Conservation (phyloP, 2,329 filamentous ascomycete genomes). For the Fusarium sp. region DNA sequence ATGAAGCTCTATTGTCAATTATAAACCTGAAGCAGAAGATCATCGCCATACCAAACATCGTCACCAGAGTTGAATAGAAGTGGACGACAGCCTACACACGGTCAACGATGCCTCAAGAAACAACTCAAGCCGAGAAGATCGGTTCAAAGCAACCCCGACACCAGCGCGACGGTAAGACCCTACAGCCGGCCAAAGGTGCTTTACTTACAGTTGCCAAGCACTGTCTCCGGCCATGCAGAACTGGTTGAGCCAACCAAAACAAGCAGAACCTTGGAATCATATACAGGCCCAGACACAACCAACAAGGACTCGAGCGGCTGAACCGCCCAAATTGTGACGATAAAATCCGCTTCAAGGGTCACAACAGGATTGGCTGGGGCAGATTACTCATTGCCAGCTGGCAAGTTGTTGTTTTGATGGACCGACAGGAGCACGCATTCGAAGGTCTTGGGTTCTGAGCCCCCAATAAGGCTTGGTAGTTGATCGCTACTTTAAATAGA, state of each 20-base stretch:
- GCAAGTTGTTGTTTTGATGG: too few relatives aligned
- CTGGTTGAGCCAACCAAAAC: neutral
- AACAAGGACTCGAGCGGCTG: neutral
- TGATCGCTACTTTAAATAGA: neutral
- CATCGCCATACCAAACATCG: fast-evolving
- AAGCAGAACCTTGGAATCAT: neutral
- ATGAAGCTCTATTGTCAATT: fast-evolving
- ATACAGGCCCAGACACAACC: neutral
- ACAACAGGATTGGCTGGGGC: fast-evolving
- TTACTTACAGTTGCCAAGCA: neutral
- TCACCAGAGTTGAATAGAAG: neutral
- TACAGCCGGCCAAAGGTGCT: fast-evolving
- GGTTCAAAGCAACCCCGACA: fast-evolving
- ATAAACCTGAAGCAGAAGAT: neutral
- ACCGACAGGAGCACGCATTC: too few relatives aligned
- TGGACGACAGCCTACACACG: fast-evolving
- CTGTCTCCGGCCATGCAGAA: neutral
- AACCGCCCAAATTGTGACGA: neutral
- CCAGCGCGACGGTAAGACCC: neutral
- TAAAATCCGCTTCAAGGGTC: fast-evolving
- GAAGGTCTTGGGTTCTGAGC: fast-evolving
- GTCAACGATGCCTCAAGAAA: neutral
- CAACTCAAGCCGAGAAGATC: neutral
- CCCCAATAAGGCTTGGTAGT: too few relatives aligned
- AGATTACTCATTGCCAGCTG: neutral